phyloP scores from a whole-genome alignment of 352 stramenopile species.

The Globisporangium echinulatum region DNA sequence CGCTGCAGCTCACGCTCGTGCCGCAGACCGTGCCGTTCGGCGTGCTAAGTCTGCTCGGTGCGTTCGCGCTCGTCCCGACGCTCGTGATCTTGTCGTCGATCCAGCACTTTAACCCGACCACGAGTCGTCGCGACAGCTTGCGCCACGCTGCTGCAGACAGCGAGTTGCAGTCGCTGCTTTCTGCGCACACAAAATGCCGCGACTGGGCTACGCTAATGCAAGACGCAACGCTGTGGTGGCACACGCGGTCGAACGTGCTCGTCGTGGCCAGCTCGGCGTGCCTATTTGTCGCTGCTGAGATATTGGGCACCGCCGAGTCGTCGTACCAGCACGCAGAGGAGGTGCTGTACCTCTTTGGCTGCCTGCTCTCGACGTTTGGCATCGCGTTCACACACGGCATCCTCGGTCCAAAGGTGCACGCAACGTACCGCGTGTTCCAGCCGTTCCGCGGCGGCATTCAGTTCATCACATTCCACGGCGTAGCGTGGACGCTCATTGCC shows the following conservation, averaged over 20 bases:
- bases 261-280: constrained; percentile 20
- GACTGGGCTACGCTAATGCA: constrained; percentile 18
- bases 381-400: constrained; percentile 33
- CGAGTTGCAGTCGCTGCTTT: too few species aligned
- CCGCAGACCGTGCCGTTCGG: constrained; percentile 19
- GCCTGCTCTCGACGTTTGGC: constrained; percentile 25
- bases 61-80: constrained; percentile 30
- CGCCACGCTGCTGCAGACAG: too few species aligned
- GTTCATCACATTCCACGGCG: constrained; percentile 47
- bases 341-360: constrained; percentile 45
- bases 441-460: constrained; percentile 38
- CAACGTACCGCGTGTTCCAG: constrained; percentile 34
- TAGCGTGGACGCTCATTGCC: constrained; percentile 39
- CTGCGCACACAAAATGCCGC: neutral
- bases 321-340: constrained; percentile 26
- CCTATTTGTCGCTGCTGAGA: constrained; percentile 30
- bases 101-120: constrained; percentile 18
- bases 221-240: constrained; percentile 20
- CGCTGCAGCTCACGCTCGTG: constrained; percentile 26
- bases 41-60: constrained; percentile 23
- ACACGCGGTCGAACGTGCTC: constrained; percentile 21
- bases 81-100: constrained; percentile 32
- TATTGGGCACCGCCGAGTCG: constrained; percentile 14
- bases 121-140: neutral
- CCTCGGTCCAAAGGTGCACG: constrained; percentile 28